A percentile compares a stretch with the other conserved stretches of the same genome.
Evolutionary conservation across 345 rosid species (phyloP).

Genomic region (Turritis glabra): DNA sequence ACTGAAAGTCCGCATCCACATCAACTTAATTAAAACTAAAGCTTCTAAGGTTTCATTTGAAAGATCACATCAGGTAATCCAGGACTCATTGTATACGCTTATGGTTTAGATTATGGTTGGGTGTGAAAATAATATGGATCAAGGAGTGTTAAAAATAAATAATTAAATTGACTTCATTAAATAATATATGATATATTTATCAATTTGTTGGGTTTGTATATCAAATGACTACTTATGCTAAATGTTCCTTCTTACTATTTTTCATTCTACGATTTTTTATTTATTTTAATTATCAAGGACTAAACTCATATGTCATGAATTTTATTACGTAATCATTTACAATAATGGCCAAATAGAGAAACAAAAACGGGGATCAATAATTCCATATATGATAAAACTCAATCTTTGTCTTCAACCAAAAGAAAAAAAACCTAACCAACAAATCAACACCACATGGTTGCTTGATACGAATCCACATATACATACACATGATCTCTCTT

Average conservation of each 20-base stretch:
- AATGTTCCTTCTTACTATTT: not conserved
- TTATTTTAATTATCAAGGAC: too few species aligned
- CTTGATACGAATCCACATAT: not conserved
- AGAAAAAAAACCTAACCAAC: not conserved
- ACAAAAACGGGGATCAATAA: not conserved
- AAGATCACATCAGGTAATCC: not conserved
- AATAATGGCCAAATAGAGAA: not conserved
- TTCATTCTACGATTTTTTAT: not conserved
- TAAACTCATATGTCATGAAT: not conserved
- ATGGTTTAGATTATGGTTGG: not conserved
- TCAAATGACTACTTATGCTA: not conserved
- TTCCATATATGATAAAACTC: not conserved
- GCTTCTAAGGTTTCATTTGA: not conserved
- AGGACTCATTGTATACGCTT: not conserved
- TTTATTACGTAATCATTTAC: not conserved
- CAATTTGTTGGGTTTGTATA: not conserved
- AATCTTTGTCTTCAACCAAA: not conserved
- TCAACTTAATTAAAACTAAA: not conserved
- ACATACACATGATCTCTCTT: not conserved
- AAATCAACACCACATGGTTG: not conserved
- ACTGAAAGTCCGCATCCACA: not conserved
- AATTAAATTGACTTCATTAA: not conserved
- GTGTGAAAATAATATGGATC: not conserved
- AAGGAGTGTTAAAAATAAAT: too few species aligned
- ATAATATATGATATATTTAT: not conserved